Conservation (phyloP, 164 flowering plant species). For the Chimonanthus salicifolius region DNA sequence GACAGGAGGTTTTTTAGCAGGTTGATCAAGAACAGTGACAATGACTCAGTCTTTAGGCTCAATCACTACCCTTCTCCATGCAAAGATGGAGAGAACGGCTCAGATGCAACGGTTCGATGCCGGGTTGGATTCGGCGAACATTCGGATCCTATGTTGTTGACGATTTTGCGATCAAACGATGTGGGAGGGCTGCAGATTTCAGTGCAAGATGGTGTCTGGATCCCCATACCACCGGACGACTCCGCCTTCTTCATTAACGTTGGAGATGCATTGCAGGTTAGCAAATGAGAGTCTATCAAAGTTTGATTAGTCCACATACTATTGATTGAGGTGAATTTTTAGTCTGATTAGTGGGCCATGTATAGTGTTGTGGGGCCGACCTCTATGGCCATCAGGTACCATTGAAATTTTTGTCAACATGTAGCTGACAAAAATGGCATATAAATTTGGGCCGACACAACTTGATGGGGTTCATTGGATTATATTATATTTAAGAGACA, state of each 20-base stretch:
- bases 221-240: neutral
- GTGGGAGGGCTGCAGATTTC: neutral
- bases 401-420: too few relatives aligned
- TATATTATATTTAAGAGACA: too few relatives aligned
- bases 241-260: neutral
- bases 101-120: neutral
- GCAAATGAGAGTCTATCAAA: neutral
- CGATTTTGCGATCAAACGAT: neutral
- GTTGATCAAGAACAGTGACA: conserved; percentile 46
- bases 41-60: conserved; percentile 65
- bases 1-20: conserved; percentile 42
- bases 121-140: neutral
- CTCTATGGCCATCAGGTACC: too few relatives aligned
- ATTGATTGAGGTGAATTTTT: too few relatives aligned
- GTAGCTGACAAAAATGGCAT: too few relatives aligned
- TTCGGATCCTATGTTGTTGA: neutral
- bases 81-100: neutral
- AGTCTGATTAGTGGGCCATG: too few relatives aligned
- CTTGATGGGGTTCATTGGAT: too few relatives aligned
- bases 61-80: conserved; percentile 59
- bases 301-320: too few relatives aligned
- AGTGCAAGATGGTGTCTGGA: neutral
- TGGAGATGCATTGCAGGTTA: neutral
- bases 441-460: too few relatives aligned
- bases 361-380: too few relatives aligned